Conservation (phyloP, 192 early-diverging fungal genomes). For the Dissophora globulifera region DNA sequence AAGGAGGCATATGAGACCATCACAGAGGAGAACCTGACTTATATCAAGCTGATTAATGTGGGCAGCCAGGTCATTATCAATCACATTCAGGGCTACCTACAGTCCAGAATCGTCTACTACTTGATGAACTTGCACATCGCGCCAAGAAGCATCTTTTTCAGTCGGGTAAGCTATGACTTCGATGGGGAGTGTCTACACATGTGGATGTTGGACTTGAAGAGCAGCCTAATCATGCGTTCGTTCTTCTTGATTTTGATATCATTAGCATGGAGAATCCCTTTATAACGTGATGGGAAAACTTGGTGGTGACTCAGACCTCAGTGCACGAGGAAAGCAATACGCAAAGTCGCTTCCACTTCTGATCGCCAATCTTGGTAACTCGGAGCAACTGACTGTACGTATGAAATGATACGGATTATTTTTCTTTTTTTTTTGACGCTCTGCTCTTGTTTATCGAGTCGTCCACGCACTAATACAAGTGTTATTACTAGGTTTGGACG, state of each 20-base stretch:
- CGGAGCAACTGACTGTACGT: conserved; percentile 71
- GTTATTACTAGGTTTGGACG: conserved; percentile 83
- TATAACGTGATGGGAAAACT: conserved; percentile 94
- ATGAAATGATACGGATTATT: too few species aligned
- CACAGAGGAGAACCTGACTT: conserved; percentile 76
- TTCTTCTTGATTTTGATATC: conserved; percentile 51
- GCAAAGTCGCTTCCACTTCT: conserved; percentile 85
- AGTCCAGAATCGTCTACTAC: conserved; percentile 97
- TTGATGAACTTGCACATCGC: conserved; percentile 99
- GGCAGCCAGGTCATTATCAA: conserved; percentile 93
- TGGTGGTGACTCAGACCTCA: conserved; percentile 94
- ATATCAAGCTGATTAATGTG: conserved; percentile 96
- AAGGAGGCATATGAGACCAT: conserved; percentile 91
- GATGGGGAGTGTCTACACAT: too few species aligned
- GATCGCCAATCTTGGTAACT: conserved; percentile 78
- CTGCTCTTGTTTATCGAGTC: too few species aligned
- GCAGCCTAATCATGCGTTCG: too few species aligned
- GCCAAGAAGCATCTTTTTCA: conserved; percentile 93
- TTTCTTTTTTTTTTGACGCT: too few species aligned
- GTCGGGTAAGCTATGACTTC: conserved; percentile 59
- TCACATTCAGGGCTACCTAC: conserved; percentile 93
- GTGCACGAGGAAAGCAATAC: conserved; percentile 88
- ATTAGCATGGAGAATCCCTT: conserved; percentile 92
- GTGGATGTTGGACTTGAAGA: too few species aligned
- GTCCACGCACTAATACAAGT: not conserved